Conservation (phyloP, 805 yeast species). For the Yamadazyma laniorum region DNA sequence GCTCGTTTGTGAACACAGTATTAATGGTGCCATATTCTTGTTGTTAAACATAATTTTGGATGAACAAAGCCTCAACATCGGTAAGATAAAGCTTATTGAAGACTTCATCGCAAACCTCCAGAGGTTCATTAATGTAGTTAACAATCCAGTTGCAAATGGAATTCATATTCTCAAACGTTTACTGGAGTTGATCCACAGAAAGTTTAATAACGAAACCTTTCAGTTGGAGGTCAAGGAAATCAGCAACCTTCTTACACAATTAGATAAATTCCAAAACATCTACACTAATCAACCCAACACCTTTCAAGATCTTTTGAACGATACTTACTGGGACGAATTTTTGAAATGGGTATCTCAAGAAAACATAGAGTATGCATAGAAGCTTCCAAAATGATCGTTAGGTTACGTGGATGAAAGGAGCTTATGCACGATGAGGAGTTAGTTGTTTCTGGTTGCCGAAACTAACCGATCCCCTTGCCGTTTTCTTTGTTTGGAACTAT, state of each 20-base stretch:
- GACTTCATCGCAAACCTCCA: not conserved
- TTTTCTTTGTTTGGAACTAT: too few relatives aligned
- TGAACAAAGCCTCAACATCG: slow-evolving; percentile 1
- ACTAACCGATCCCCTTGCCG: too few relatives aligned
- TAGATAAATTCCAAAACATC: slow-evolving; percentile 5
- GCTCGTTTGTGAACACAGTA: slow-evolving; percentile 9
- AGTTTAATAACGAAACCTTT: slow-evolving; percentile 6
- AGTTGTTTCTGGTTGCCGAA: too few relatives aligned
- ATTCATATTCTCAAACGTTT: slow-evolving; percentile 2
- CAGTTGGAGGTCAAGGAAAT: slow-evolving; percentile 7
- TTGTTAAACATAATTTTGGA: slow-evolving; percentile 9
- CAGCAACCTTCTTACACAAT: slow-evolving; percentile 1
- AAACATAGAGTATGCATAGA: not conserved
- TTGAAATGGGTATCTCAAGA: slow-evolving; percentile 3
- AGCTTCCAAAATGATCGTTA: not conserved
- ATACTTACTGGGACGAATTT: slow-evolving; percentile 10
- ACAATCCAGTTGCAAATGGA: not conserved
- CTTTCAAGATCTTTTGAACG: slow-evolving; percentile 1
- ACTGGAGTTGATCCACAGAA: slow-evolving; percentile 4
- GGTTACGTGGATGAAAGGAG: too few relatives aligned
- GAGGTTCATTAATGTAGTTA: not conserved
- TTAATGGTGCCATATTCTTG: slow-evolving; percentile 10
- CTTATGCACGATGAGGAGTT: not conserved
- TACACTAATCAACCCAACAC: slow-evolving; percentile 1
- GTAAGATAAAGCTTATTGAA: not conserved